phyloP scores from a whole-genome alignment of 2,329 filamentous ascomycete species.

The Fusarium pininemorale region DNA sequence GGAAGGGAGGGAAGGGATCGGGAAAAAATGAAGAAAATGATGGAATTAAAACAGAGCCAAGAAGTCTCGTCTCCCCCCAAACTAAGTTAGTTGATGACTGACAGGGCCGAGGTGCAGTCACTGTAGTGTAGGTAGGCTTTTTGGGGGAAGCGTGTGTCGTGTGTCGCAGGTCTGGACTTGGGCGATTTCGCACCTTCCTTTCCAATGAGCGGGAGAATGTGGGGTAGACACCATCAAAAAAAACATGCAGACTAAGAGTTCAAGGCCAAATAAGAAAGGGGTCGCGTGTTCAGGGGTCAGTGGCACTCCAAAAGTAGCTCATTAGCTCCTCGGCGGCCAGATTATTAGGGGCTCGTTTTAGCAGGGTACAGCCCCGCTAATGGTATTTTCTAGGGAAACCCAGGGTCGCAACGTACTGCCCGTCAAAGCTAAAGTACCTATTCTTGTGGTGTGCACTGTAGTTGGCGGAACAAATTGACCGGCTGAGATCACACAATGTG shows the following conservation, averaged over 20 bases:
- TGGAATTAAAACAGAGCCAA: neutral
- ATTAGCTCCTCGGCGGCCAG: conserved; percentile 1
- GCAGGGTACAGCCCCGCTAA: neutral
- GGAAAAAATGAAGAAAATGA: neutral
- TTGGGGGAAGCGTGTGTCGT: neutral
- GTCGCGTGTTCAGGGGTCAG: conserved; percentile 35
- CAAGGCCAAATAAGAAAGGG: conserved; percentile 37
- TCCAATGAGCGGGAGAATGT: conserved; percentile 27
- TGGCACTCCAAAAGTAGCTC: neutral
- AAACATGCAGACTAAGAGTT: neutral
- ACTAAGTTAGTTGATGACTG: neutral
- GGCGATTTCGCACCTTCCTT: conserved; percentile 6
- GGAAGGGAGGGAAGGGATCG: neutral
- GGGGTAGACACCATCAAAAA: conserved; percentile 24
- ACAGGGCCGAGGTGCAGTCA: neutral
- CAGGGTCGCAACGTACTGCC: neutral
- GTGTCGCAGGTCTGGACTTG: neutral
- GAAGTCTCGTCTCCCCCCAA: neutral
- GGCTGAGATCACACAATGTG: neutral
- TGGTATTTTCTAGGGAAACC: neutral
- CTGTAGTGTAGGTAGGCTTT: neutral
- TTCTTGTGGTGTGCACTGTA: neutral
- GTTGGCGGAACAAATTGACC: neutral
- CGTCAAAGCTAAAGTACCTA: neutral
- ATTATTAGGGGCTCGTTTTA: conserved; percentile 22